These are phyloP conservation scores for Ambrosiella cleistominuta DNA, from an alignment of 2,329 filamentous ascomycete genomes.

Conservation along the genomic window DNA sequence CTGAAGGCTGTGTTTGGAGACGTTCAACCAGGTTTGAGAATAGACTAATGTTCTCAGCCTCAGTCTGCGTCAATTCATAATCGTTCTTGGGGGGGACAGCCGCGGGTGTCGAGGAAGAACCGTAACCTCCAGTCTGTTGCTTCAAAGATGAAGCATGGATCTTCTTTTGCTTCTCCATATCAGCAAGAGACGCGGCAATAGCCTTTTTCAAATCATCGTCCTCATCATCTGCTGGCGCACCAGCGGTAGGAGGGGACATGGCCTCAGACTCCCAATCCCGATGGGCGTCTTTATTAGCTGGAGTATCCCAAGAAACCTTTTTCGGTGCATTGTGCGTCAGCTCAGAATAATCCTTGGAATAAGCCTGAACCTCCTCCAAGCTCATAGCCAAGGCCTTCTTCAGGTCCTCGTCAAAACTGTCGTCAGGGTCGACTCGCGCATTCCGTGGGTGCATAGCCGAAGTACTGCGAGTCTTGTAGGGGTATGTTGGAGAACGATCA, in stretches of 20 bases:
- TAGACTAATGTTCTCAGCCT: constrained; percentile 94
- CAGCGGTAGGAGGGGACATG: constrained; percentile 15
- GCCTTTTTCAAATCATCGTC: constrained; percentile 87
- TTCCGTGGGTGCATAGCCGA: constrained; percentile 73
- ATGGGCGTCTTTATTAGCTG: not conserved
- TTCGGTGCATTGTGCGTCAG: constrained; percentile 26
- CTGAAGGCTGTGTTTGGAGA: constrained; percentile 83
- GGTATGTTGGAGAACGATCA: constrained; percentile 31
- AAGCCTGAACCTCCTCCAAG: constrained; percentile 72
- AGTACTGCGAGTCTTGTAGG: constrained; percentile 47
- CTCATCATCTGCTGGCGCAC: constrained; percentile 48
- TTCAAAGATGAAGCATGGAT: constrained; percentile 71
- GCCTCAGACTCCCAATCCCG: constrained; percentile 17
- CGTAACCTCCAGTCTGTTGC: constrained; percentile 41
- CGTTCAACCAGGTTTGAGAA: constrained; percentile 90
- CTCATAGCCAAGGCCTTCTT: constrained; percentile 94
- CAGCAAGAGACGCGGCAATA: constrained; percentile 81
- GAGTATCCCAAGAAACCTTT: constrained; percentile 12
- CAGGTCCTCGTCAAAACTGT: constrained; percentile 85
- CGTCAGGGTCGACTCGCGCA: constrained; percentile 54
- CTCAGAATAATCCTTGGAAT: constrained; percentile 55
- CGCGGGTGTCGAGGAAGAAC: constrained; percentile 12
- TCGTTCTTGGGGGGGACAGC: constrained; percentile 67
- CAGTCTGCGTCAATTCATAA: constrained; percentile 81
- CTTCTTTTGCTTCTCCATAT: constrained; percentile 98